These are phyloP conservation scores for Aspergillus campestris DNA, from an alignment of 495 filamentous ascomycete genomes.

Conservation along the genomic window DNA sequence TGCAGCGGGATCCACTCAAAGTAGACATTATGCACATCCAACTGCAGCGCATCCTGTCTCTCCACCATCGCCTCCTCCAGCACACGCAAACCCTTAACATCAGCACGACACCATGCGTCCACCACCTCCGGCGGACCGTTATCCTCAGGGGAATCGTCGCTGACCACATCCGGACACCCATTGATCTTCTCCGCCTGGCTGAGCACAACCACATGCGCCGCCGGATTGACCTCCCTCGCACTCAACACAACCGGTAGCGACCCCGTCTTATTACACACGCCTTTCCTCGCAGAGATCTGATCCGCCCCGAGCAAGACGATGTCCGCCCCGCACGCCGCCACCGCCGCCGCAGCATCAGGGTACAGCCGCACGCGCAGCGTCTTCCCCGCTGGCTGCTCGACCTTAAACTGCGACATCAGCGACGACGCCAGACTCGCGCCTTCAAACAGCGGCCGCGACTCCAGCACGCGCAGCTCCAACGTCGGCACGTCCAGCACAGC, in stretches of 20 bases:
- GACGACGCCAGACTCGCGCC: constrained; percentile 48
- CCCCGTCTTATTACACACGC: constrained; percentile 60
- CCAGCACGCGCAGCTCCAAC: constrained; percentile 51
- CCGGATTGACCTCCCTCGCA: constrained; percentile 35
- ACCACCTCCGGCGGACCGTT: constrained; percentile 41
- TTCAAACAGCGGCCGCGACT: constrained; percentile 59
- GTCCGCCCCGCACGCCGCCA: constrained; percentile 39
- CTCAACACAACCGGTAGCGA: constrained; percentile 47
- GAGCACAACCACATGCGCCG: constrained; percentile 42
- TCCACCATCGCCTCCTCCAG: constrained; percentile 10
- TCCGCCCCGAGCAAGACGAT: constrained; percentile 57
- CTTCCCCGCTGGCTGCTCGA: constrained; percentile 7
- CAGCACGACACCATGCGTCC: constrained; percentile 31
- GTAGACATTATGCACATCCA: constrained; percentile 46
- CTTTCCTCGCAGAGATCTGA: constrained; percentile 40
- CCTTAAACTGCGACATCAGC: constrained; percentile 27
- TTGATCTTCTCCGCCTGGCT: constrained; percentile 56
- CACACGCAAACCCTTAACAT: constrained; percentile 15
- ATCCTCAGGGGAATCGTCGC: constrained; percentile 37
- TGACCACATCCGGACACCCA: constrained; percentile 25
- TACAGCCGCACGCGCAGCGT: constrained; percentile 39
- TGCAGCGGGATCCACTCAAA: constrained; percentile 57
- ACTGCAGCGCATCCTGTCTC: neutral
- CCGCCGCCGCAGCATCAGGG: constrained; percentile 52
- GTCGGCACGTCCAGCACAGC: constrained; percentile 14